A percentile compares a stretch with the other conserved stretches of the same genome.
phyloP scores from a whole-genome alignment of 169 alveolate species.

The Plasmodium reichenowi region DNA sequence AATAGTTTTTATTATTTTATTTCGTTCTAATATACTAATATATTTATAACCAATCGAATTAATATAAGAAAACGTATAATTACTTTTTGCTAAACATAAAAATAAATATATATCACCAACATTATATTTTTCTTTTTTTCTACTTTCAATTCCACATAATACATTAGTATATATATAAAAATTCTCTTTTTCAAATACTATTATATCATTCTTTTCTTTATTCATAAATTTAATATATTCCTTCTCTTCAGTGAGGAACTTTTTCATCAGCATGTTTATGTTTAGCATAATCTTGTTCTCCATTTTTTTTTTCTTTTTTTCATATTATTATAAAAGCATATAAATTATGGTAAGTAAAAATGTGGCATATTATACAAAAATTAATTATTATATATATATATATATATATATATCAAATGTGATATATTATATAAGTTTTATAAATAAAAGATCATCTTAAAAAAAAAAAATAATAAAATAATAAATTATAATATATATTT shows the following conservation, averaged over 20 bases:
- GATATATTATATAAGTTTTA: too few relatives aligned
- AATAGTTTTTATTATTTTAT: slow-evolving; percentile 79
- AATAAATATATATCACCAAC: slow-evolving; percentile 67
- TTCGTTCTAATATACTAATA: slow-evolving; percentile 83
- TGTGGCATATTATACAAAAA: too few relatives aligned
- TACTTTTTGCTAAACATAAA: slow-evolving; percentile 74
- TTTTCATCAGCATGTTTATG: slow-evolving; percentile 47
- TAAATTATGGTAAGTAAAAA: not conserved
- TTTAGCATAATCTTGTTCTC: slow-evolving; percentile 29
- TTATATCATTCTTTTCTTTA: slow-evolving; percentile 50
- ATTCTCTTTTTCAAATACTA: slow-evolving; percentile 64
- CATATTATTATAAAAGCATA: slow-evolving; percentile 1
- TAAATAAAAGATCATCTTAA: too few relatives aligned
- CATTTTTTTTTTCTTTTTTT: slow-evolving; percentile 1
- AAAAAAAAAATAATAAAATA: too few relatives aligned
- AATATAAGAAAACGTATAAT: slow-evolving; percentile 82
- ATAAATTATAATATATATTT: too few relatives aligned
- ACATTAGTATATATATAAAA: slow-evolving; percentile 53
- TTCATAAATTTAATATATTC: slow-evolving; percentile 45
- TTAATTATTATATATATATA: too few relatives aligned
- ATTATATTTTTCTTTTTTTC: slow-evolving; percentile 68
- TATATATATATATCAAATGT: too few relatives aligned
- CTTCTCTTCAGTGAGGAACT: slow-evolving; percentile 41
- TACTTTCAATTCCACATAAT: slow-evolving; percentile 74
- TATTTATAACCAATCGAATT: slow-evolving; percentile 84